These are phyloP conservation scores for Acacia melanoxylon DNA, from an alignment of 306 rosid genomes.

Conservation along the genomic window DNA sequence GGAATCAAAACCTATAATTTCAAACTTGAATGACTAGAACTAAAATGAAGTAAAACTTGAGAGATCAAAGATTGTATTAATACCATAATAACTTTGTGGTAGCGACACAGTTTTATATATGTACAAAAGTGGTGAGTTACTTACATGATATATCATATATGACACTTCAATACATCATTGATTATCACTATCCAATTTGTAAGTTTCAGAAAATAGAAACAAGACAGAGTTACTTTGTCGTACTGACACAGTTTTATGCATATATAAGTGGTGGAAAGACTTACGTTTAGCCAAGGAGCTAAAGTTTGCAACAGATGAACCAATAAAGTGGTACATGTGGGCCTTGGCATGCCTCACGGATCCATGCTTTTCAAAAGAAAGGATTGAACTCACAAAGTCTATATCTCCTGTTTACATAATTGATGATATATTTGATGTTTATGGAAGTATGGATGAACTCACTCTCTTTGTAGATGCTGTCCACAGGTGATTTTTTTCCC, in stretches of 20 bases:
- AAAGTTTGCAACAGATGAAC: constrained; percentile 44
- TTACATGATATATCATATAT: too few relatives aligned
- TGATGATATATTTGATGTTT: neutral
- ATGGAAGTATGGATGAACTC: neutral
- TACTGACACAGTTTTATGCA: neutral
- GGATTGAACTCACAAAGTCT: constrained; percentile 46
- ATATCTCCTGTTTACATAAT: neutral
- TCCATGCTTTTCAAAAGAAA: constrained; percentile 38
- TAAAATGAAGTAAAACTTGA: too few relatives aligned
- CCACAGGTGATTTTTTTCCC: neutral
- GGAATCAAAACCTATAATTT: too few relatives aligned
- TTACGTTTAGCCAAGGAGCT: constrained; percentile 37
- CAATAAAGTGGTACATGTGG: constrained; percentile 53
- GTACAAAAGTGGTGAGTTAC: too few relatives aligned
- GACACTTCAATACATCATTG: too few relatives aligned
- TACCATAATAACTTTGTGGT: rapidly evolving
- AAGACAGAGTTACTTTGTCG: too few relatives aligned
- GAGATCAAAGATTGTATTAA: too few relatives aligned
- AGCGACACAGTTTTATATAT: too few relatives aligned
- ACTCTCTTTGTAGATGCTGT: neutral
- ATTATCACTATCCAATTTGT: too few relatives aligned
- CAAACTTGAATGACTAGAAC: too few relatives aligned
- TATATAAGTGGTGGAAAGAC: constrained; percentile 7
- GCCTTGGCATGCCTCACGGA: constrained; percentile 39
- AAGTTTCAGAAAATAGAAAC: too few relatives aligned